These are phyloP conservation scores for Fusarium hainanense DNA, from an alignment of 2,329 filamentous ascomycete genomes.

Conservation along the genomic window DNA sequence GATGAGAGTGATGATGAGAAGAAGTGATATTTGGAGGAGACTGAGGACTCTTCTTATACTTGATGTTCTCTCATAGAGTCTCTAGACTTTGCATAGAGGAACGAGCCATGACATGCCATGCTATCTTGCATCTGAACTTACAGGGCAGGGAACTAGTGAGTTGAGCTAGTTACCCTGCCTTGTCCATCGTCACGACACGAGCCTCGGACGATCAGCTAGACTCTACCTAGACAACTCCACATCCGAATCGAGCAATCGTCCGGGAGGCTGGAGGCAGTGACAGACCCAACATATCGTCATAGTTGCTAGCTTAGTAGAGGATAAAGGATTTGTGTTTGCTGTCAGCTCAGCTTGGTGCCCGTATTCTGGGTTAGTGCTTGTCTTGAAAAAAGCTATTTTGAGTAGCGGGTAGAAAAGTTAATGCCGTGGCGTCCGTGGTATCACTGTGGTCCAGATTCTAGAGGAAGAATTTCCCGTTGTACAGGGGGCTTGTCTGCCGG, in stretches of 20 bases:
- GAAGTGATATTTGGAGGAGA: conserved; percentile 18
- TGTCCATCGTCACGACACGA: conserved; percentile 24
- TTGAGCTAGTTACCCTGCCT: not conserved
- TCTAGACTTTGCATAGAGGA: conserved; percentile 19
- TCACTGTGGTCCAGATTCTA: conserved; percentile 27
- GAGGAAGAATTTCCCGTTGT: conserved; percentile 13
- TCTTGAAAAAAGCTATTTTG: conserved; percentile 33
- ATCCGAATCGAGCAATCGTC: conserved; percentile 17
- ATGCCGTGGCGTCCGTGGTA: conserved; percentile 1
- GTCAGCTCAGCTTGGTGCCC: conserved; percentile 4
- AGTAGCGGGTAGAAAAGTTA: conserved; percentile 21
- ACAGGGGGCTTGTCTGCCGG: conserved; percentile 20
- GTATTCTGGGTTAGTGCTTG: conserved; percentile 23
- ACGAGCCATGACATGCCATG: conserved; percentile 26
- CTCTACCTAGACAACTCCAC: conserved; percentile 21
- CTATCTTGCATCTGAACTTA: conserved; percentile 22
- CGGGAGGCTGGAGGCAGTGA: conserved; percentile 31
- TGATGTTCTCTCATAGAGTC: conserved; percentile 6
- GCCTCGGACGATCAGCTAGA: conserved; percentile 28
- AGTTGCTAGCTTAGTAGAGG: conserved; percentile 6
- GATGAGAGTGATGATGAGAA: conserved; percentile 31
- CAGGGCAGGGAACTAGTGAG: not conserved
- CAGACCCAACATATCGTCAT: conserved; percentile 33
- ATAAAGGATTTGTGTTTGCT: not conserved
- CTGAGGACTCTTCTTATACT: conserved; percentile 39